A percentile compares a stretch with the other conserved stretches of the same genome.
Conservation (phyloP, 441 rosid species). For the Gossypium trilobum region DNA sequence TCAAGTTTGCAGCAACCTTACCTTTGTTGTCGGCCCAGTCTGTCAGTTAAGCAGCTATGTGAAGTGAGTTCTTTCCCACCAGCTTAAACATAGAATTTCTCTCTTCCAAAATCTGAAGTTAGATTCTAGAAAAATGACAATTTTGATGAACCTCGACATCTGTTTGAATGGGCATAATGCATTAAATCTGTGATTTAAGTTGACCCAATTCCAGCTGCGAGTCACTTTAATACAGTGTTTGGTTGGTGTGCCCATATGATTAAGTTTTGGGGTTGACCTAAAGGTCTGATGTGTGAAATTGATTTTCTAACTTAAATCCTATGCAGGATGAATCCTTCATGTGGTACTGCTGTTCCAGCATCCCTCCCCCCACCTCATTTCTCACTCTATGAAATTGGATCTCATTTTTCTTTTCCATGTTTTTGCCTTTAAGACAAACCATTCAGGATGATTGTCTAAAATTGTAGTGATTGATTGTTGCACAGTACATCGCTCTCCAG, state of each 20-base stretch:
- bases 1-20: conserved; percentile 45
- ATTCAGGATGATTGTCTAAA: conserved; percentile 14
- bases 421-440: not conserved
- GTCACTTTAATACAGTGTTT: not conserved
- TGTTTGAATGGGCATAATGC: not conserved
- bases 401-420: not conserved
- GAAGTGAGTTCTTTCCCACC: conserved; percentile 31
- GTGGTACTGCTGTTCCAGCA: not conserved
- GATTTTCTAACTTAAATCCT: not conserved
- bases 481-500: conserved; percentile 46
- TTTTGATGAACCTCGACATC: not conserved
- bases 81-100: conserved; percentile 1
- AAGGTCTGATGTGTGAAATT: not conserved
- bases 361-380: not conserved
- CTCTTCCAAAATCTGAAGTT: not conserved
- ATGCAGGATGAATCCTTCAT: not conserved
- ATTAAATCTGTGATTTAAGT: not conserved
- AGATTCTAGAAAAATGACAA: not conserved
- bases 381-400: not conserved
- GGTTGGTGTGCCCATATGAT: not conserved
- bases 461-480: conserved; percentile 1
- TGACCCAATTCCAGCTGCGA: not conserved
- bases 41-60: conserved; percentile 44
- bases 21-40: conserved; percentile 40
- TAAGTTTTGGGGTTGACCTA: conserved; percentile 4